Conservation (phyloP, 495 filamentous ascomycete genomes). For the Lentithecium fluviatile region DNA sequence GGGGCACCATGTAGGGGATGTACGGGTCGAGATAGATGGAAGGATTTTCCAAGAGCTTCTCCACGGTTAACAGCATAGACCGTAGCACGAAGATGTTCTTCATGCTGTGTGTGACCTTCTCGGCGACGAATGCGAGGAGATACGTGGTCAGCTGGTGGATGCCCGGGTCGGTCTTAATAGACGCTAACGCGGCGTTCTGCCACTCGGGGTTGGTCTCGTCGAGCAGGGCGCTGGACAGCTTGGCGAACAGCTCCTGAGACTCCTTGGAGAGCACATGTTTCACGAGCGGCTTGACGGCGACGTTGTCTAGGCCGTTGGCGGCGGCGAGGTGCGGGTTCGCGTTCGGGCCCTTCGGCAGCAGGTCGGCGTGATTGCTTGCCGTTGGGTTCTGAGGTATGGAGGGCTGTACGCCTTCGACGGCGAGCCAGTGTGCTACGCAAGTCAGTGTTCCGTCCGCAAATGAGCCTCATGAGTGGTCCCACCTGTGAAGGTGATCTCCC, state of each 20-base stretch:
- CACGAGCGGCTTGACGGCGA: conserved; percentile 80
- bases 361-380: conserved; percentile 75
- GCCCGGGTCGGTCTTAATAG: conserved; percentile 79
- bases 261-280: conserved; percentile 96
- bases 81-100: conserved; percentile 81
- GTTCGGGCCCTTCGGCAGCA: conserved; percentile 83
- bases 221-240: conserved; percentile 78
- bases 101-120: conserved; percentile 88
- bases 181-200: conserved; percentile 79
- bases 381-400: conserved; percentile 95
- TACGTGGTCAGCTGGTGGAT: conserved; percentile 94
- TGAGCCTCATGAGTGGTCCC: conserved; percentile 1
- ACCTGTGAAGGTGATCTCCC: conserved; percentile 92
- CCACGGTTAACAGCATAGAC: conserved; percentile 85
- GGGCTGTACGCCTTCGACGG: conserved; percentile 93
- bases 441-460: conserved; percentile 31
- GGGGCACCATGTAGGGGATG: conserved; percentile 77
- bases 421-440: conserved; percentile 81
- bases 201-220: conserved; percentile 82
- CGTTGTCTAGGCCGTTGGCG: conserved; percentile 76
- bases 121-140: conserved; percentile 88
- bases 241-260: conserved; percentile 94
- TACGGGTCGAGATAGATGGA: conserved; percentile 87
- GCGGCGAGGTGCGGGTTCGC: conserved; percentile 79
- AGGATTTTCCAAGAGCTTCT: conserved; percentile 77